Evolutionary conservation across 805 yeast species (phyloP).

Genomic region (Candida succiphila): DNA sequence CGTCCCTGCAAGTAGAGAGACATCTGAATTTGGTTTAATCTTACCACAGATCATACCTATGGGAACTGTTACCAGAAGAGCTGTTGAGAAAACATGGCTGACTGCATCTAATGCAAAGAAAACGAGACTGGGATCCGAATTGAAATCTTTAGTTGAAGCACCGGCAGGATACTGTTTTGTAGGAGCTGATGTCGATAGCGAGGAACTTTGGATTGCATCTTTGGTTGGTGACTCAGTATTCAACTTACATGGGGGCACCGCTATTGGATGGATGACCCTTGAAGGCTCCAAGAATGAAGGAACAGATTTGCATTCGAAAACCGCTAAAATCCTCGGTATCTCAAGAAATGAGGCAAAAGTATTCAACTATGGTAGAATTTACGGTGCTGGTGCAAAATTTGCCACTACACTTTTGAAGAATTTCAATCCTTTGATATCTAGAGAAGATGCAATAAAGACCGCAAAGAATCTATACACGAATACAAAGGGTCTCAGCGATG

Average conservation of each 20-base stretch:
- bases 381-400: slow-evolving; percentile 93
- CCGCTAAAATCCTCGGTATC: slow-evolving; percentile 84
- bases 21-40: slow-evolving; percentile 49
- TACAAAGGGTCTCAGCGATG: slow-evolving; percentile 63
- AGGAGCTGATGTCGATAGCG: slow-evolving; percentile 99
- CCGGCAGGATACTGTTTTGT: slow-evolving; percentile 87
- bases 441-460: slow-evolving; percentile 50
- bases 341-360: slow-evolving; percentile 88
- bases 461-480: slow-evolving; percentile 65
- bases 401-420: slow-evolving; percentile 78
- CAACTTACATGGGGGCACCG: slow-evolving; percentile 88
- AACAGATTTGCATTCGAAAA: slow-evolving; percentile 91
- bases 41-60: slow-evolving; percentile 78
- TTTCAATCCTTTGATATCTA: slow-evolving; percentile 64
- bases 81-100: slow-evolving; percentile 95
- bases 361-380: slow-evolving; percentile 93
- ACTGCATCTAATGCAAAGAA: slow-evolving; percentile 93
- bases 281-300: slow-evolving; percentile 91
- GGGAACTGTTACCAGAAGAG: slow-evolving; percentile 96
- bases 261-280: slow-evolving; percentile 98
- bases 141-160: slow-evolving; percentile 77
- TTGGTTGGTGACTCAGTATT: slow-evolving; percentile 87
- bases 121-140: slow-evolving; percentile 82
- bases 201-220: slow-evolving; percentile 97
- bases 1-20: slow-evolving; percentile 10